Evolutionary conservation across 164 flowering plant genomes (phyloP).

Genomic region (Akebia trifoliata): DNA sequence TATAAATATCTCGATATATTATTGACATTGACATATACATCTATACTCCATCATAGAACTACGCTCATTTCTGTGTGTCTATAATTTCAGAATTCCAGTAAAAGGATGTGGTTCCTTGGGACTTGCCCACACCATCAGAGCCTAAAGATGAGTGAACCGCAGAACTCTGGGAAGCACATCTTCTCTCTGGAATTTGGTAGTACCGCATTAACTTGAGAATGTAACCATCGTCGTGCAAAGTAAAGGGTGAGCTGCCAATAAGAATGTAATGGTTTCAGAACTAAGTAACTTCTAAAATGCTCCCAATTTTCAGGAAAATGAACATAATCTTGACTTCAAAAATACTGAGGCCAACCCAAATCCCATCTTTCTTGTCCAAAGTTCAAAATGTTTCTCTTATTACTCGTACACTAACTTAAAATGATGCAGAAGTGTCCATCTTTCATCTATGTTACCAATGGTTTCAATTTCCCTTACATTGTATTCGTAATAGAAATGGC

Average conservation of each 20-base stretch:
- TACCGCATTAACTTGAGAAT: constrained; percentile 24
- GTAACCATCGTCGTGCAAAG: constrained; percentile 28
- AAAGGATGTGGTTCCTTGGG: neutral
- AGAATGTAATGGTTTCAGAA: constrained; percentile 3
- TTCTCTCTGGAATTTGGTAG: constrained; percentile 1
- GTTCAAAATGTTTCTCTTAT: too few species aligned
- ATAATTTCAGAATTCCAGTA: constrained; percentile 10
- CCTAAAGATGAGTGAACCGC: constrained; percentile 1
- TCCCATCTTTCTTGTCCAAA: neutral
- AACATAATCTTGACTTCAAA: neutral
- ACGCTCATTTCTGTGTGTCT: too few species aligned
- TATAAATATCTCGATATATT: too few species aligned
- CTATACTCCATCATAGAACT: too few species aligned
- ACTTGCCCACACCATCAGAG: neutral
- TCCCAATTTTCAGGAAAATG: neutral
- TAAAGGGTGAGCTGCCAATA: constrained; percentile 30
- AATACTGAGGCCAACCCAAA: neutral
- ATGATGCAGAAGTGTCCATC: too few species aligned
- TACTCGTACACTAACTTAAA: too few species aligned
- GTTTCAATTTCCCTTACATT: too few species aligned
- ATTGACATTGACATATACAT: too few species aligned
- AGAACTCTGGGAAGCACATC: neutral
- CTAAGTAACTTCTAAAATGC: neutral
- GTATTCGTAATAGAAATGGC: too few species aligned
- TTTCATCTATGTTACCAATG: too few species aligned